A percentile compares a stretch with the other conserved stretches of the same genome.
phyloP scores from a whole-genome alignment of 345 rosid species.

The Rhizophora mangle region DNA sequence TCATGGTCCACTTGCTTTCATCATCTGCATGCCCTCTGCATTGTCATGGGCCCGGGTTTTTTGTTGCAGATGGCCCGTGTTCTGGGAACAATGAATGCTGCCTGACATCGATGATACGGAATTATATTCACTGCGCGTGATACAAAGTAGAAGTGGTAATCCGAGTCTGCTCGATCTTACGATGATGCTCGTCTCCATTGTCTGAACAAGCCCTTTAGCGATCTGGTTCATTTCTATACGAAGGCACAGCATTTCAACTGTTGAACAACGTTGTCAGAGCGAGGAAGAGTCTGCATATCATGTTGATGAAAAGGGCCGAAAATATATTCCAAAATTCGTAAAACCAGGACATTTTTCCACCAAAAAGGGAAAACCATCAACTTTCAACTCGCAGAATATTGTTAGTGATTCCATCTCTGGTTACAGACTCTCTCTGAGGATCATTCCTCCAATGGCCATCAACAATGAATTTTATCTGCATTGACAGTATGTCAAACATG shows the following conservation, averaged over 20 bases:
- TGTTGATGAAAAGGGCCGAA: background rate
- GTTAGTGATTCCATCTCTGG: constrained; percentile 56
- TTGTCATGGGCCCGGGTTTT: background rate
- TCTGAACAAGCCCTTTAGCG: background rate
- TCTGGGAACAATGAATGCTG: background rate
- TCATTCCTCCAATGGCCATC: constrained; percentile 79
- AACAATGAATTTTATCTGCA: constrained; percentile 79
- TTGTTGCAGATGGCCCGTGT: background rate
- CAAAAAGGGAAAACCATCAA: constrained; percentile 20
- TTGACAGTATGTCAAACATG: constrained; percentile 1
- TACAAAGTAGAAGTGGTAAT: background rate
- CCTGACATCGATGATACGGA: background rate
- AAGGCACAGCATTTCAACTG: background rate
- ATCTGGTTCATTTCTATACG: background rate
- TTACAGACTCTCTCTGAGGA: constrained; percentile 57
- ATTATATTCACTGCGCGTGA: no score
- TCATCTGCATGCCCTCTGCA: no score
- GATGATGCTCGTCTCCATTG: background rate
- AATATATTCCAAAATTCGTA: background rate
- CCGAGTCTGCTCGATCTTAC: background rate
- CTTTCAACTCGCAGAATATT: constrained; percentile 63
- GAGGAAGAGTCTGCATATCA: background rate
- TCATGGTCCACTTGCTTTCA: no score
- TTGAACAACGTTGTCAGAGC: background rate
- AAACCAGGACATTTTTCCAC: background rate